These are phyloP conservation scores for Fusarium hostae DNA, from an alignment of 2,329 filamentous ascomycete species.

Conservation along the genomic window DNA sequence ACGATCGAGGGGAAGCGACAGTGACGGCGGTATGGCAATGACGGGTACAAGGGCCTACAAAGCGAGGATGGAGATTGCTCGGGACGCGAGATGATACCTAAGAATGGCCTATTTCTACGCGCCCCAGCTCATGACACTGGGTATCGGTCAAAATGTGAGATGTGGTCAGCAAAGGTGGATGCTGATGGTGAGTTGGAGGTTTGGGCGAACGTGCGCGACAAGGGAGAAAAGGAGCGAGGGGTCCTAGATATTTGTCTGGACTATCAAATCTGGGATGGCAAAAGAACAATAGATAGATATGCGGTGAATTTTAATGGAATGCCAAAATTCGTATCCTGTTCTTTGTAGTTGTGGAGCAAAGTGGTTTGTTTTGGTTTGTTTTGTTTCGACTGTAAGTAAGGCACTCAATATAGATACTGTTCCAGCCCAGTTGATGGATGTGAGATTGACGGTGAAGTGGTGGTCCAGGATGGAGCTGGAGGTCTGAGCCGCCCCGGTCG, in stretches of 20 bases:
- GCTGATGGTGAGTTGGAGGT: slow-evolving; percentile 23
- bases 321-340: slow-evolving; percentile 8
- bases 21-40: slow-evolving; percentile 23
- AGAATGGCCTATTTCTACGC: slow-evolving; percentile 35
- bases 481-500: slow-evolving; percentile 23
- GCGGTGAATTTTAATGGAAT: slow-evolving; percentile 30
- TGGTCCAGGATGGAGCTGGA: slow-evolving; percentile 9
- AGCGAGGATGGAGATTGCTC: slow-evolving; percentile 31
- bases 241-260: slow-evolving; percentile 1
- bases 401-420: slow-evolving; percentile 13
- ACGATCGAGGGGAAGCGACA: slow-evolving; percentile 18
- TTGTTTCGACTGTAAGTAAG: slow-evolving; percentile 4
- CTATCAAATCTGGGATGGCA: background rate
- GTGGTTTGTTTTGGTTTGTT: background rate
- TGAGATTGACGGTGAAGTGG: slow-evolving; percentile 40
- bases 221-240: slow-evolving; percentile 35
- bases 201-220: slow-evolving; percentile 17
- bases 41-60: slow-evolving; percentile 15
- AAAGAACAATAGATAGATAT: slow-evolving; percentile 28
- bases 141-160: slow-evolving; percentile 20
- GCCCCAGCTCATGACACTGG: slow-evolving; percentile 47
- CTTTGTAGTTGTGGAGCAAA: slow-evolving; percentile 23
- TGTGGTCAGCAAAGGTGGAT: slow-evolving; percentile 26
- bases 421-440: slow-evolving; percentile 16
- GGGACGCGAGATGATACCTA: slow-evolving; percentile 48